phyloP scores from a whole-genome alignment of 2,329 filamentous ascomycete species.

The Talaromyces amestolkiae region DNA sequence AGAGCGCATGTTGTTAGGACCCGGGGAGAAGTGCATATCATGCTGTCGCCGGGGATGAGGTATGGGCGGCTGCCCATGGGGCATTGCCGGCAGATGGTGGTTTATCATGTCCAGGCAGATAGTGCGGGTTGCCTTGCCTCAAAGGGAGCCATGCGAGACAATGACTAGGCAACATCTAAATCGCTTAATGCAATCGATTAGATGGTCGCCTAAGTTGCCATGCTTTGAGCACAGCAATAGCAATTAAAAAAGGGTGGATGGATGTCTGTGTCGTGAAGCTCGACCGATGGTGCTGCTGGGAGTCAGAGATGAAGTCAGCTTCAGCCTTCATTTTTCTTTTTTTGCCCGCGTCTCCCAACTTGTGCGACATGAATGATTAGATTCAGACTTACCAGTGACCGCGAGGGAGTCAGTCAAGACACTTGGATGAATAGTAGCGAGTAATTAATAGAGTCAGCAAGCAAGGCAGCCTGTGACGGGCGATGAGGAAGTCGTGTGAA shows the following conservation, averaged over 20 bases:
- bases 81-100: constrained; percentile 45
- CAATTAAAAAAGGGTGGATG: background rate
- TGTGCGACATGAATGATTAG: background rate
- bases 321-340: constrained; percentile 12
- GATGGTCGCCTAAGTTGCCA: constrained; percentile 36
- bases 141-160: constrained; percentile 41
- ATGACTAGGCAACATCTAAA: constrained; percentile 23
- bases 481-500: background rate
- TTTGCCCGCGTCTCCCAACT: background rate
- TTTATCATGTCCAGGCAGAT: constrained; percentile 43
- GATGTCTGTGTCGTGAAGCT: background rate
- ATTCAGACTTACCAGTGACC: constrained; percentile 1
- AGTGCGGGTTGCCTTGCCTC: constrained; percentile 37
- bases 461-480: constrained; percentile 7
- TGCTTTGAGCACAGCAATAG: constrained; percentile 28
- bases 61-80: constrained; percentile 51
- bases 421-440: background rate
- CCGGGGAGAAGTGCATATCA: constrained; percentile 44
- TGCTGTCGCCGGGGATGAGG: constrained; percentile 48
- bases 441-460: background rate
- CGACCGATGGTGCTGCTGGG: constrained; percentile 10
- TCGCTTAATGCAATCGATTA: constrained; percentile 17
- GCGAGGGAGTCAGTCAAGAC: background rate
- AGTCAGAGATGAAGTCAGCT: constrained; percentile 16
- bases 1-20: constrained; percentile 53